A percentile compares a stretch with the other conserved stretches of the same genome.
phyloP scores from a whole-genome alignment of 2,329 filamentous ascomycete genomes.

The Exophiala sp. region DNA sequence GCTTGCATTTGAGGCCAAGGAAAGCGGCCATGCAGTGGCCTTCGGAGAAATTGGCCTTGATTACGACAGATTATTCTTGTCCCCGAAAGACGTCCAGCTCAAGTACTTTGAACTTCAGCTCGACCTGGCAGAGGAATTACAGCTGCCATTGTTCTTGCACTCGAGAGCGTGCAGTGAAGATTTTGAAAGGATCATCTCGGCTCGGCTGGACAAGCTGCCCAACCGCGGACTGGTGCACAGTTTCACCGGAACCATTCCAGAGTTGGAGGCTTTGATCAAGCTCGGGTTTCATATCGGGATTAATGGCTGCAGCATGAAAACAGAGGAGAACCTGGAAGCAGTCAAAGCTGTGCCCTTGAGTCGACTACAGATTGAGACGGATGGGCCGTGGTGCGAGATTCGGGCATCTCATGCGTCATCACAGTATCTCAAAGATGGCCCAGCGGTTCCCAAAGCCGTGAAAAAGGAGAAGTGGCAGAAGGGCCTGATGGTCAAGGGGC shows the following conservation, averaged over 20 bases:
- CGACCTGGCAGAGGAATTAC: conserved; percentile 66
- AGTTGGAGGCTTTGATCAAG: conserved; percentile 73
- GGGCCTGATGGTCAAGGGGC: conserved; percentile 84
- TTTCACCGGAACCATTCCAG: conserved; percentile 81
- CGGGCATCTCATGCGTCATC: conserved; percentile 80
- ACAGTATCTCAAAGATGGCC: conserved; percentile 59
- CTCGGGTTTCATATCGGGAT: conserved; percentile 86
- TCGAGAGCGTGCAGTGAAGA: conserved; percentile 80
- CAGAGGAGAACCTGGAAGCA: conserved; percentile 79
- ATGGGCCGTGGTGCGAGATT: conserved; percentile 96
- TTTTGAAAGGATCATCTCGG: conserved; percentile 66
- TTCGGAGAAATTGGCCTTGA: conserved; percentile 96
- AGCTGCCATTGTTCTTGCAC: conserved; percentile 86
- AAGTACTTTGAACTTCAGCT: conserved; percentile 82
- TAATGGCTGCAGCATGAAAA: conserved; percentile 96
- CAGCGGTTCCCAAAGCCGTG: conserved; percentile 69
- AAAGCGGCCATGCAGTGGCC: conserved; percentile 59
- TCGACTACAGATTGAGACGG: conserved; percentile 86
- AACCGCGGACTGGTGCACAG: conserved; percentile 83
- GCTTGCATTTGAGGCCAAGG: conserved; percentile 57
- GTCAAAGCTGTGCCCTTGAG: conserved; percentile 73
- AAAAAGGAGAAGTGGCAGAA: conserved; percentile 95
- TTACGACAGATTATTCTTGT: conserved; percentile 85
- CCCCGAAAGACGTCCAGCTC: conserved; percentile 69
- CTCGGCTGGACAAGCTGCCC: conserved; percentile 59